phyloP scores from a whole-genome alignment of 164 flowering plant genomes.

The Saururus chinensis region DNA sequence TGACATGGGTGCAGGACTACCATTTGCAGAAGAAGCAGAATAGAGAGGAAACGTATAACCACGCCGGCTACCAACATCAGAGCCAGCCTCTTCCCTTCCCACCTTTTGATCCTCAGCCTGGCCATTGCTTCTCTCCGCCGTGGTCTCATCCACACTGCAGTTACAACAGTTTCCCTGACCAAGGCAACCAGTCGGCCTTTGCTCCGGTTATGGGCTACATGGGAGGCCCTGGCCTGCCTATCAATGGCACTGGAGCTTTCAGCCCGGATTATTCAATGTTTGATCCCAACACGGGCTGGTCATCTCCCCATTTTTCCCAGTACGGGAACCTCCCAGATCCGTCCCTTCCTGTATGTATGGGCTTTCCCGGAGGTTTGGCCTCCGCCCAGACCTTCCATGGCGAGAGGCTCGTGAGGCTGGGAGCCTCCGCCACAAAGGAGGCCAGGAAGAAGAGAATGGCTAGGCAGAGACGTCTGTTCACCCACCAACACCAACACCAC shows the following conservation, averaged over 20 bases:
- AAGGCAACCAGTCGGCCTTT: conserved; percentile 4
- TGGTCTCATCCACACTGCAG: conserved; percentile 5
- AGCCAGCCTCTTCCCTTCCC: conserved; percentile 4
- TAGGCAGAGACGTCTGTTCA: conserved; percentile 47
- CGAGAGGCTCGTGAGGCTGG: conserved; percentile 35
- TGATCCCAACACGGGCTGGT: conserved; percentile 30
- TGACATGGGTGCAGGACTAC: conserved; percentile 82
- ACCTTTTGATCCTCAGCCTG: conserved; percentile 17
- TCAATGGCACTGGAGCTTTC: background rate
- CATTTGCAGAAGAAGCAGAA: conserved; percentile 56
- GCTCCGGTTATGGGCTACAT: conserved; percentile 27
- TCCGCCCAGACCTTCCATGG: conserved; percentile 26
- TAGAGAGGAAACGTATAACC: conserved; percentile 9
- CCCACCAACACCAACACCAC: conserved; percentile 46
- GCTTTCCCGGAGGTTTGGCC: conserved; percentile 22
- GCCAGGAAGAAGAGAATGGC: conserved; percentile 97
- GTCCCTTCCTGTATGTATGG: conserved; percentile 9
- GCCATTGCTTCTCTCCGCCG: conserved; percentile 6
- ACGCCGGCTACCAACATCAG: background rate
- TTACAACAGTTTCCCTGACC: conserved; percentile 5
- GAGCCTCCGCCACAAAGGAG: conserved; percentile 76
- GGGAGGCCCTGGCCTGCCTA: conserved; percentile 14
- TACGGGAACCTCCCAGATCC: conserved; percentile 10
- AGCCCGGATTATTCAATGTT: conserved; percentile 25
- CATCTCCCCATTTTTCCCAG: conserved; percentile 7